Conservation (phyloP, 2,329 filamentous ascomycete species). For the Tolypocladium paradoxum region DNA sequence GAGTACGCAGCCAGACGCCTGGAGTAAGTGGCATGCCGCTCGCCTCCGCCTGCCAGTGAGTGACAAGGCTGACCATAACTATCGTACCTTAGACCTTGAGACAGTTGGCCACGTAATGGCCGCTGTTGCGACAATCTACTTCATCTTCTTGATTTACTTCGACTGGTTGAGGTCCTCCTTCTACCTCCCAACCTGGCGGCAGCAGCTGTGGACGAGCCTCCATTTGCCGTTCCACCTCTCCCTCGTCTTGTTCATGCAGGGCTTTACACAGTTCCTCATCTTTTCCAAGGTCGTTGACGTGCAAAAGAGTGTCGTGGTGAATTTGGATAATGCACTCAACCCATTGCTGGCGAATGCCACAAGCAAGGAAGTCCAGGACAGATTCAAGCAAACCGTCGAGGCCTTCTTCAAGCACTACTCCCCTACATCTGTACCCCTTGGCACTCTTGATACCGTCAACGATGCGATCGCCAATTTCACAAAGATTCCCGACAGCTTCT, state of each 20-base stretch:
- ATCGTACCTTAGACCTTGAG: constrained; percentile 15
- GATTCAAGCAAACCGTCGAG: constrained; percentile 7
- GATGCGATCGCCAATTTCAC: constrained; percentile 17
- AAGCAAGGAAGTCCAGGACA: constrained; percentile 8
- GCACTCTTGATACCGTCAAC: constrained; percentile 9
- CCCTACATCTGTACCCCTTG: constrained; percentile 12
- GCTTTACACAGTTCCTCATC: constrained; percentile 44
- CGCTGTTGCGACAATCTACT: constrained; percentile 30
- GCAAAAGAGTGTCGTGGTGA: too few relatives aligned
- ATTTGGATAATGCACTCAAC: too few relatives aligned
- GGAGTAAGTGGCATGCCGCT: constrained; percentile 18
- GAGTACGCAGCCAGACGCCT: constrained; percentile 26
- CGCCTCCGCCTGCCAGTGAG: fast-evolving
- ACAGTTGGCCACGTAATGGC: constrained; percentile 30
- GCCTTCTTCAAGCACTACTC: constrained; percentile 17
- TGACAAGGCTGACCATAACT: constrained; percentile 3
- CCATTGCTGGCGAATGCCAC: too few relatives aligned
- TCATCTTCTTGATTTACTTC: constrained; percentile 38
- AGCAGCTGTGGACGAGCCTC: constrained; percentile 45
- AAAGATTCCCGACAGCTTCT: constrained; percentile 15
- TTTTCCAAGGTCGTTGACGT: constrained; percentile 29
- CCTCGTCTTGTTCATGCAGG: constrained; percentile 54
- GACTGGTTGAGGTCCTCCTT: constrained; percentile 53
- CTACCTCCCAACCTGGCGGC: constrained; percentile 43
- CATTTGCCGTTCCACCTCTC: constrained; percentile 55